phyloP scores from a whole-genome alignment of 2,329 filamentous ascomycete genomes.

The Metarhizium brunneum region DNA sequence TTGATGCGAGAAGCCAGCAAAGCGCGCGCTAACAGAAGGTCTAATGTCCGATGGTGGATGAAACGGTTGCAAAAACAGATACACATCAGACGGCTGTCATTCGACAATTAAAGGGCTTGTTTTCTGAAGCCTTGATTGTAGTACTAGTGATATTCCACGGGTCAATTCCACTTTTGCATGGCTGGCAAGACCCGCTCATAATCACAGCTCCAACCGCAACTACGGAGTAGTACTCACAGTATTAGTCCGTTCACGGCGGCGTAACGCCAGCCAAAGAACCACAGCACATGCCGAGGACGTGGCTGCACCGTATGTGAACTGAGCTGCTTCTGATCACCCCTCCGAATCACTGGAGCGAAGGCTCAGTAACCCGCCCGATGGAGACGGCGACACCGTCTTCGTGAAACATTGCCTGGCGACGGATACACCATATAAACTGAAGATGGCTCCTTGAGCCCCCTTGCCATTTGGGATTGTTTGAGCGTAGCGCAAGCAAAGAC shows the following conservation, averaged over 20 bases:
- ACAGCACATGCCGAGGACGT: conserved; percentile 1
- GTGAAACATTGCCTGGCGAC: neutral
- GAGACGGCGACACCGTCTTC: neutral
- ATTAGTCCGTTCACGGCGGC: neutral
- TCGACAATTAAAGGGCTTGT: neutral
- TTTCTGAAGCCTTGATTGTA: neutral
- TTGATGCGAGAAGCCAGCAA: neutral
- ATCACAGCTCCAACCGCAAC: neutral
- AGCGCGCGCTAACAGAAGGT: neutral
- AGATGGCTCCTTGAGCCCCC: neutral
- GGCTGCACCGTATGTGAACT: conserved; percentile 3
- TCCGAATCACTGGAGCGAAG: neutral
- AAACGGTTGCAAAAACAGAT: neutral
- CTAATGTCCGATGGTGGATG: neutral
- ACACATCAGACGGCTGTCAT: neutral
- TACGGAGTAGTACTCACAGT: neutral
- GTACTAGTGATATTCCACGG: neutral
- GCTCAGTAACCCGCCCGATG: conserved; percentile 7
- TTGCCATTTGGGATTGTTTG: neutral
- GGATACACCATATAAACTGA: neutral
- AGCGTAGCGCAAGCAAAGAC: neutral
- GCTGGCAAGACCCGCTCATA: neutral
- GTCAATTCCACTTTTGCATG: neutral
- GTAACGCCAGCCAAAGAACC: neutral
- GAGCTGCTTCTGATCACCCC: conserved; percentile 4